Evolutionary conservation across 352 stramenopile species (phyloP).

Genomic region (Globisporangium spinosum): DNA sequence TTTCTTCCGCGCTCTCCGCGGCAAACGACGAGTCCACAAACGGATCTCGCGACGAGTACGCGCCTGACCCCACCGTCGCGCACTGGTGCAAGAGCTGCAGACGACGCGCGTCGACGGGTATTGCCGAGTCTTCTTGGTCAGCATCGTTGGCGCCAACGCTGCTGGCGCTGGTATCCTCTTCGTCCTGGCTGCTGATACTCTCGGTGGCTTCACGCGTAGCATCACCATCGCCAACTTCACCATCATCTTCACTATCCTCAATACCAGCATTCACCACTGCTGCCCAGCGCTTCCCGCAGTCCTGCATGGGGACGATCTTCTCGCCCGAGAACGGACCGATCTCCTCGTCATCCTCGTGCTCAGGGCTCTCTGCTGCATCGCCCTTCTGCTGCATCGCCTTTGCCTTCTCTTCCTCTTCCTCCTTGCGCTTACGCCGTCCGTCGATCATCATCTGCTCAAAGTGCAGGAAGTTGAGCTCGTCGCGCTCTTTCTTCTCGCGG

Average conservation of each 20-base stretch:
- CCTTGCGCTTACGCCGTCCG: constrained; percentile 46
- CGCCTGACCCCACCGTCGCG: constrained; percentile 47
- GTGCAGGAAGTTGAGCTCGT: constrained; percentile 82
- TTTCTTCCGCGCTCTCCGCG: constrained; percentile 7
- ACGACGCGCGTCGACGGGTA: constrained; percentile 46
- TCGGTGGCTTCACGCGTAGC: not conserved
- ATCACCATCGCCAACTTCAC: constrained; percentile 8
- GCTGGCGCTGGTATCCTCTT: not conserved
- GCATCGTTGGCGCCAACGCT: not conserved
- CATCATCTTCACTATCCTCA: constrained; percentile 27
- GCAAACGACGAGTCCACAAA: constrained; percentile 52
- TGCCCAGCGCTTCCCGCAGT: constrained; percentile 69
- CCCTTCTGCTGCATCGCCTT: constrained; percentile 14
- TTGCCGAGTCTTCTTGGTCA: constrained; percentile 16
- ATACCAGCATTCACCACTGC: constrained; percentile 44
- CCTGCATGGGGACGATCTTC: constrained; percentile 56
- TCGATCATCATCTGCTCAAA: constrained; percentile 89
- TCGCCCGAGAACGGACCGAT: constrained; percentile 71
- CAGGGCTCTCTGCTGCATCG: constrained; percentile 10
- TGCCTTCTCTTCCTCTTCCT: constrained; percentile 19
- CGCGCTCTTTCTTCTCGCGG: constrained; percentile 82
- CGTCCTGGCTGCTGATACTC: constrained; percentile 8
- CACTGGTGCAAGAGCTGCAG: constrained; percentile 73
- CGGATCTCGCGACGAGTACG: constrained; percentile 29
- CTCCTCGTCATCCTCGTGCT: constrained; percentile 26